A percentile compares a stretch with the other conserved stretches of the same genome.
phyloP scores from a whole-genome alignment of 2,329 filamentous ascomycete species.

The Teratosphaeria nubilosa region DNA sequence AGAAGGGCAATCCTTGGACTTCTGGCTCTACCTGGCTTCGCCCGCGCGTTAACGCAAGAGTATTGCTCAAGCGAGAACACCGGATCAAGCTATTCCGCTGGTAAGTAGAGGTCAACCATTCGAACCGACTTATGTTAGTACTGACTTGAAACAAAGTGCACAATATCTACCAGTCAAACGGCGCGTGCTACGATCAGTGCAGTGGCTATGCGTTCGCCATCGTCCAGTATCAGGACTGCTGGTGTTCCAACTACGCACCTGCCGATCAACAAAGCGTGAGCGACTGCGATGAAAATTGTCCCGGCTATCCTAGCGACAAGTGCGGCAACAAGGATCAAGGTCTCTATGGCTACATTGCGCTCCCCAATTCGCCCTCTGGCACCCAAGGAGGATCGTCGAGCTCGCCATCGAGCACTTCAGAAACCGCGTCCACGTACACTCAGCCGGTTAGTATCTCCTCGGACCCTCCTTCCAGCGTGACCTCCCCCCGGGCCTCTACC shows the following conservation, averaged over 20 bases:
- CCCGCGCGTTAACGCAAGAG: constrained; percentile 16
- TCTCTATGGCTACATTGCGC: constrained; percentile 56
- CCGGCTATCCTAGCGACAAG: constrained; percentile 55
- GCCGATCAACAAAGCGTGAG: constrained; percentile 25
- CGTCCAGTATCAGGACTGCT: constrained; percentile 55
- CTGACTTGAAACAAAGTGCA: constrained; percentile 17
- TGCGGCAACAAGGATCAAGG: constrained; percentile 50
- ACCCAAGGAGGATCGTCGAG: constrained; percentile 35
- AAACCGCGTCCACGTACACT: constrained; percentile 4
- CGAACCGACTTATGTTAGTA: neutral
- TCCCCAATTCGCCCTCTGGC: constrained; percentile 45
- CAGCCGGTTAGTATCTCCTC: constrained; percentile 17
- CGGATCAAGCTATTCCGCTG: constrained; percentile 23
- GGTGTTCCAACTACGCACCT: constrained; percentile 64
- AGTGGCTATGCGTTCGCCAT: constrained; percentile 56
- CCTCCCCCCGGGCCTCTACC: constrained; percentile 2
- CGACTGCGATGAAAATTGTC: constrained; percentile 51
- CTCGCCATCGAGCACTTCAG: constrained; percentile 10
- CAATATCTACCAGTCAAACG: constrained; percentile 52
- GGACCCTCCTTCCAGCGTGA: constrained; percentile 2
- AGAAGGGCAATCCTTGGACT: constrained; percentile 6
- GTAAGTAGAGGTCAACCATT: constrained; percentile 22
- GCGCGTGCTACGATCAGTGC: constrained; percentile 56
- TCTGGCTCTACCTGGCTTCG: neutral
- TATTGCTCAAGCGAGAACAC: constrained; percentile 40